A percentile compares a stretch with the other conserved stretches of the same genome.
These are phyloP conservation scores for Wickerhamomyces hampshirensis DNA, from an alignment of 805 yeast genomes.

Conservation along the genomic window DNA sequence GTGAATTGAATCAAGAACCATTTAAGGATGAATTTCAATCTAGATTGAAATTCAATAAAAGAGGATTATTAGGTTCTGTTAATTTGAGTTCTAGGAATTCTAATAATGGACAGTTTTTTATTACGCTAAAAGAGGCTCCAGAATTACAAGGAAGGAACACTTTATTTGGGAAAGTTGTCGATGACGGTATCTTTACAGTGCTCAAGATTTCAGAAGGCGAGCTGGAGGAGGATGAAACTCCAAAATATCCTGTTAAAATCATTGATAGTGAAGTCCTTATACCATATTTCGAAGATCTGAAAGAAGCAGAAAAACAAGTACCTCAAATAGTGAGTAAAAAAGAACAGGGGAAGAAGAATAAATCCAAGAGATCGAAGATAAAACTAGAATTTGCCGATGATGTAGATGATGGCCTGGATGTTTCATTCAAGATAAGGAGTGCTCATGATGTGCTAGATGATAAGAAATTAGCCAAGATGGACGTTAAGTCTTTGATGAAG, in stretches of 20 bases:
- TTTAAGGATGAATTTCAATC: conserved; percentile 44
- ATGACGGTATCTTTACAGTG: conserved; percentile 49
- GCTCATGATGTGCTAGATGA: conserved; percentile 35
- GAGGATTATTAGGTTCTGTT: conserved; percentile 55
- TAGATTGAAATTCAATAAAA: conserved; percentile 42
- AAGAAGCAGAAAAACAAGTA: conserved; percentile 9
- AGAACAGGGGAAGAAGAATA: conserved; percentile 21
- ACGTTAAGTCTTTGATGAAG: background rate
- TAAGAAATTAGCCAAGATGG: conserved; percentile 15
- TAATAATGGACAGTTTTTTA: conserved; percentile 39
- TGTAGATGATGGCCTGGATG: conserved; percentile 20
- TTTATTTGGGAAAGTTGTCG: conserved; percentile 55
- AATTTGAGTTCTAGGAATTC: conserved; percentile 28
- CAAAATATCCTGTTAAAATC: conserved; percentile 49
- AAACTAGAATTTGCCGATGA: conserved; percentile 23
- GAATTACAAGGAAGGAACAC: conserved; percentile 39
- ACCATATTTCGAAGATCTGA: conserved; percentile 45
- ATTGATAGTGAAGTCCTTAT: conserved; percentile 35
- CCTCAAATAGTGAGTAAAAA: background rate
- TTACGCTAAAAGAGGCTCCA: conserved; percentile 43
- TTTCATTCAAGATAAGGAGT: conserved; percentile 34
- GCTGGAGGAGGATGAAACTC: conserved; percentile 35
- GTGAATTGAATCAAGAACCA: conserved; percentile 14
- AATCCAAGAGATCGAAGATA: conserved; percentile 30
- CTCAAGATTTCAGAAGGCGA: conserved; percentile 46